phyloP scores from a whole-genome alignment of 371 early-diverging fungal species.

The Mortierella sp. region DNA sequence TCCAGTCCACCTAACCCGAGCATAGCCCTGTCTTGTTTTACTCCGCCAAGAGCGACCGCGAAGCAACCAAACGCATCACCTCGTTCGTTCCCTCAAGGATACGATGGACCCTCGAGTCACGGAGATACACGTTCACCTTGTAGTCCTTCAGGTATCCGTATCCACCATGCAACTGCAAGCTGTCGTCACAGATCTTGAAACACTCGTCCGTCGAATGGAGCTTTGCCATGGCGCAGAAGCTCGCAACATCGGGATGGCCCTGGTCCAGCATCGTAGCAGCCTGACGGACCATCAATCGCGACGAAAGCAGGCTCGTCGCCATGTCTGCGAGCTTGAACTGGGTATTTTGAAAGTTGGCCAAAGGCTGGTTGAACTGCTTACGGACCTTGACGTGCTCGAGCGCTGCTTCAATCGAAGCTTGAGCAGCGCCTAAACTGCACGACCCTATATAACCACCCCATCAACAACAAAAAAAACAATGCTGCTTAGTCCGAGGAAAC shows the following conservation, averaged over 20 bases:
- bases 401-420: conserved; percentile 63
- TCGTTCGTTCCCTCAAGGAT: conserved; percentile 75
- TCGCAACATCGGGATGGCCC: conserved; percentile 51
- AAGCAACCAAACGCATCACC: conserved; percentile 68
- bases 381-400: conserved; percentile 66
- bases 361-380: conserved; percentile 65
- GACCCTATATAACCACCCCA: conserved; percentile 46
- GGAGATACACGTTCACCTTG: conserved; percentile 69
- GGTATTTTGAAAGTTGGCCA: conserved; percentile 61
- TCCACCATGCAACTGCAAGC: conserved; percentile 68
- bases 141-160: conserved; percentile 75
- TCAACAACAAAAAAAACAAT: neutral
- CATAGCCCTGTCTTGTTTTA: conserved; percentile 20
- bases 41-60: conserved; percentile 53
- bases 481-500: too few relatives aligned
- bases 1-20: neutral
- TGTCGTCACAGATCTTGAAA: conserved; percentile 60
- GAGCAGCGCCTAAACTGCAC: conserved; percentile 73
- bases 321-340: conserved; percentile 75
- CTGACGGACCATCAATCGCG: conserved; percentile 67
- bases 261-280: conserved; percentile 67
- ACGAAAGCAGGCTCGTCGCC: conserved; percentile 62
- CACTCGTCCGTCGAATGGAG: conserved; percentile 67
- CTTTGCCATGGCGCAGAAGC: conserved; percentile 65
- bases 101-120: conserved; percentile 71